Evolutionary conservation across 208 protist species (phyloP).

Genomic region (Herpetomonas tarakana): DNA sequence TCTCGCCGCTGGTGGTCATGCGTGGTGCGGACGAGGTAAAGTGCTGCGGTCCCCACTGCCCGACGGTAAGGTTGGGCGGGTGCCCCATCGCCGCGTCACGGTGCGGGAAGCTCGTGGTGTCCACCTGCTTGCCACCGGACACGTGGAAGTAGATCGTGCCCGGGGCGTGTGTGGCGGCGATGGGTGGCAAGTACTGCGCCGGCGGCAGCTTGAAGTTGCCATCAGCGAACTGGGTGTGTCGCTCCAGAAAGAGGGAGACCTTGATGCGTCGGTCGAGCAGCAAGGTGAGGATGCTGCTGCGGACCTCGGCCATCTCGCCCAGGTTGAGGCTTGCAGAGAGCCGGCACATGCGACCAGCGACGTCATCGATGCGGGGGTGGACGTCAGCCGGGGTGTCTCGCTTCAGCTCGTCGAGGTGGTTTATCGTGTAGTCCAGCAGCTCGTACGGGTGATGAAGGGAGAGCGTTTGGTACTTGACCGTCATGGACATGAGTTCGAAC

Average conservation of each 20-base stretch:
- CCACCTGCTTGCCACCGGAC: conserved; percentile 1
- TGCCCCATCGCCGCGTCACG: conserved; percentile 34
- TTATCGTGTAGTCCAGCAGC: conserved; percentile 82
- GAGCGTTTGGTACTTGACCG: conserved; percentile 90
- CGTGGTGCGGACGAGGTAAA: conserved; percentile 7
- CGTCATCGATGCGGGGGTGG: conserved; percentile 15
- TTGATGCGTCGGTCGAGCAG: conserved; percentile 59
- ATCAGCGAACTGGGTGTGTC: conserved; percentile 55
- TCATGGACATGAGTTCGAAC: conserved; percentile 92
- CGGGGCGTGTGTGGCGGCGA: conserved; percentile 39
- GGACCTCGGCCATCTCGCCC: conserved; percentile 52
- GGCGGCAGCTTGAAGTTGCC: conserved; percentile 62
- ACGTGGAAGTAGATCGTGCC: conserved; percentile 44
- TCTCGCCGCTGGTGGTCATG: conserved; percentile 46
- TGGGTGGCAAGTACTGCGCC: conserved; percentile 38
- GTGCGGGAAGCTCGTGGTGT: conserved; percentile 36
- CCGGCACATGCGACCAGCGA: conserved; percentile 19
- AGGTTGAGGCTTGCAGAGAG: conserved; percentile 25
- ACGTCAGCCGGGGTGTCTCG: conserved; percentile 22
- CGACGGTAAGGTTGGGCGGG: conserved; percentile 25
- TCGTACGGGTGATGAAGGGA: conserved; percentile 75
- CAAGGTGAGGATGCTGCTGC: conserved; percentile 74
- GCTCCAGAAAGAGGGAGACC: conserved; percentile 85
- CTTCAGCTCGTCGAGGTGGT: conserved; percentile 76
- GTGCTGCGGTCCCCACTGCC: conserved; percentile 38